These are phyloP conservation scores for Microsporum canis DNA, from an alignment of 2,329 filamentous ascomycete genomes.

Conservation along the genomic window DNA sequence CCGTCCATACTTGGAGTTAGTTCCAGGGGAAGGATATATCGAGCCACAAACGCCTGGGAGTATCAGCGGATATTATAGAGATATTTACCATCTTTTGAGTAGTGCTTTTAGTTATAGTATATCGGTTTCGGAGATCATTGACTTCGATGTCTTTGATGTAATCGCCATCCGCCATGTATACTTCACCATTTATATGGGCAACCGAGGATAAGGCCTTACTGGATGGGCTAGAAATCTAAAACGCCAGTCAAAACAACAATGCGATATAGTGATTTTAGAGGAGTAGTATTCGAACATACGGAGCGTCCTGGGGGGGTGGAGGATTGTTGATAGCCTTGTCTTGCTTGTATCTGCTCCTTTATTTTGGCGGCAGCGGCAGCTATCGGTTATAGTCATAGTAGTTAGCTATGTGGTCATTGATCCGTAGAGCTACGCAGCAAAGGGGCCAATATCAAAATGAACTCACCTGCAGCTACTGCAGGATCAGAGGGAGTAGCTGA, in stretches of 20 bases:
- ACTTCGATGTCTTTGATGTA: constrained; percentile 99
- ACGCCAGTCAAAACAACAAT: constrained; percentile 9
- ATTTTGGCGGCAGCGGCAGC: constrained; percentile 83
- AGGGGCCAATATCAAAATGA: constrained; percentile 8
- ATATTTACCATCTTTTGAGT: constrained; percentile 99
- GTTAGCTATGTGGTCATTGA: constrained; percentile 8
- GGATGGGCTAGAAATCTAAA: constrained; percentile 39
- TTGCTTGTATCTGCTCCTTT: constrained; percentile 70
- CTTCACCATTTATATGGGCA: constrained; percentile 65
- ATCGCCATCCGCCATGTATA: constrained; percentile 92
- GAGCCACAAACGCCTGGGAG: constrained; percentile 30
- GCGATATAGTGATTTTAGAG: not conserved
- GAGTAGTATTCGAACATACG: constrained; percentile 29
- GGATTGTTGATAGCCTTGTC: constrained; percentile 81
- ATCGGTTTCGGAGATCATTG: constrained; percentile 93
- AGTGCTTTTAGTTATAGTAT: constrained; percentile 90
- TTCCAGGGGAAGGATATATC: not conserved
- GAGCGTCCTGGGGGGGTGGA: constrained; percentile 71
- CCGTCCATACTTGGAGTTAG: not conserved
- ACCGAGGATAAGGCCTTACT: constrained; percentile 45
- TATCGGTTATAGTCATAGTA: constrained; percentile 27
- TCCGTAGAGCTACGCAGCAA: not conserved
- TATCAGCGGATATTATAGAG: constrained; percentile 59
- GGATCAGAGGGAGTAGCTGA: constrained; percentile 46
- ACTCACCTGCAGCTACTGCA: constrained; percentile 62